Evolutionary conservation across 2,329 filamentous ascomycete species (phyloP), one percentile per base, ranked within the genome.

Genomic region (Paecilomyces sp.): DNA sequence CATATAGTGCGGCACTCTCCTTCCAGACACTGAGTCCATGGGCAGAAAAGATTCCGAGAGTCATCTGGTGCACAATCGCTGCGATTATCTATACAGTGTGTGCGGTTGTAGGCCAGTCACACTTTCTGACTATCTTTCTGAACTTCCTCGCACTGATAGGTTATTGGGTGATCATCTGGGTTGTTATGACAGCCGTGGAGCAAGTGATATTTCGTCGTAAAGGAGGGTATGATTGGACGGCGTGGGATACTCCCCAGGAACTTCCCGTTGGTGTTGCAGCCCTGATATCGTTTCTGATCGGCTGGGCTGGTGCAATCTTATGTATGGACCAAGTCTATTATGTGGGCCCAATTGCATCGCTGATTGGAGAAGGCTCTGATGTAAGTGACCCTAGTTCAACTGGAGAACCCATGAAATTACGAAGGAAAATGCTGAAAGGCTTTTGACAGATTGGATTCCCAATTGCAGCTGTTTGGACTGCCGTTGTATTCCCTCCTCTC

Each of bases 71-170:
- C 34, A 36, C 34, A 36, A 11, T 36, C 15, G 12, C 34, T 15
- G 34, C 12, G 34, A 13, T 36, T 9, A 36, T 36, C 34, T 36
- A 13, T 15, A 36, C 34, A 3, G 53, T 41, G 30, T 76, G 72
- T 61, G 72, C 71, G 2, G 64, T 76, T 12, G 73, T 67, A 0
- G 75, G 74, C 2, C 68, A 70, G 3, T 71, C 74, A 51, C 60
- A 71, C 56, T 66, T 78, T 1, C 72, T 70, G 60, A 65, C 68
- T 51, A 74, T 77, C 57, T 74, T 77, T 60, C 62, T 72, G 30
- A 71, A 76, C 56, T 78, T 75, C 62, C 66, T 78, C 3, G 66
- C 72, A 1, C 61, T 78, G 31, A 76, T 77, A 66, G 71, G 72
- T 3, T 77, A 78, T 63, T 77, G 75, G 75, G 62, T 73, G 6